These are phyloP conservation scores for Xylaria nigripes DNA, from an alignment of 495 filamentous ascomycete species.

Conservation along the genomic window DNA sequence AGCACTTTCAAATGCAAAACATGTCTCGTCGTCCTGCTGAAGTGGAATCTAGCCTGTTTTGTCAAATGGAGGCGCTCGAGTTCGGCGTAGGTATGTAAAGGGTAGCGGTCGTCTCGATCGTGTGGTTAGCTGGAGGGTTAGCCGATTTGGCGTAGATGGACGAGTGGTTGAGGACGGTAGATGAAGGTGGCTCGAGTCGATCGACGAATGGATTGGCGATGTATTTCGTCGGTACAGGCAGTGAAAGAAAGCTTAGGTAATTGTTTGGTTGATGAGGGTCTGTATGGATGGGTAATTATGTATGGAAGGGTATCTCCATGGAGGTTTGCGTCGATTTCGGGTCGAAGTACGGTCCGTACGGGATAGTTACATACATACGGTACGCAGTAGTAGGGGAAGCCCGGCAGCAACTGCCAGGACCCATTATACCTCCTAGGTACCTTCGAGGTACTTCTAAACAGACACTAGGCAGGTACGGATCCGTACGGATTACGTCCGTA, in stretches of 20 bases:
- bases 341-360: neutral
- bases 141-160: neutral
- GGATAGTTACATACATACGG: no score
- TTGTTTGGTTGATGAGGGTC: neutral
- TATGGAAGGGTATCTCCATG: neutral
- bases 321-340: neutral
- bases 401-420: neutral
- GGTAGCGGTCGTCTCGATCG: constrained; percentile 5
- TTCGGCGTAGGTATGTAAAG: neutral
- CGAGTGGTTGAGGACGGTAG: neutral
- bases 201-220: neutral
- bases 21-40: constrained; percentile 7
- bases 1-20: constrained; percentile 25
- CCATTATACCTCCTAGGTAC: no score
- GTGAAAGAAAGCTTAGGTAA: neutral
- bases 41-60: constrained; percentile 9
- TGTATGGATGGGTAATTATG: neutral
- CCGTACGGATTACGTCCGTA: no score
- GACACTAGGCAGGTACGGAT: no score
- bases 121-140: neutral
- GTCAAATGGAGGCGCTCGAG: neutral
- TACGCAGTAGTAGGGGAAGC: neutral
- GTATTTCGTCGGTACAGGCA: neutral
- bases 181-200: neutral
- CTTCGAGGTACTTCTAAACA: no score